Percentiles rank a stretch among this genome's conserved stretches.
Conservation (phyloP, 2,329 filamentous ascomycete genomes). For the Zasmidium citrigriseum region DNA sequence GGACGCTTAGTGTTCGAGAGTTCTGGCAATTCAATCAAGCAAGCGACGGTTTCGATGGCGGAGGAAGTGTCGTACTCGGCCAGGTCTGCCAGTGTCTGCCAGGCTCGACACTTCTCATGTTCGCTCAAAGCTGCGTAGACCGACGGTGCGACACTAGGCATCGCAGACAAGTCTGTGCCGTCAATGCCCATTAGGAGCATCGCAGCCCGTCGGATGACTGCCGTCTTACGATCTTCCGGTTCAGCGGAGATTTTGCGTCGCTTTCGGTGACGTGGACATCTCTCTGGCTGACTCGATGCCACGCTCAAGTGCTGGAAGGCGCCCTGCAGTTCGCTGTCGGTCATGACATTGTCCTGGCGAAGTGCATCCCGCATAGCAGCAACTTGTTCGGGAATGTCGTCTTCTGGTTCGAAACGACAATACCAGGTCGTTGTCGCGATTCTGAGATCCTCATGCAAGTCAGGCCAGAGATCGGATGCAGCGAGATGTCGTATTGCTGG, state of each 20-base stretch:
- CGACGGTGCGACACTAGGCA: conserved; percentile 20
- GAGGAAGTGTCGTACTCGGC: conserved; percentile 15
- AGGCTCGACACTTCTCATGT: conserved; percentile 25
- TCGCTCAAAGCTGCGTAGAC: conserved; percentile 23
- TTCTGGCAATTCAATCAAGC: conserved; percentile 41
- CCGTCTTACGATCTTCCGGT: background rate
- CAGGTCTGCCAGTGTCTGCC: conserved; percentile 27
- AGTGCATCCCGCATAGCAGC: conserved; percentile 20
- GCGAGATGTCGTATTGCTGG: conserved; percentile 15
- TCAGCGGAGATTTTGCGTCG: conserved; percentile 17
- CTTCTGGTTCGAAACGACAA: conserved; percentile 16
- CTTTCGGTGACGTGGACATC: conserved; percentile 16
- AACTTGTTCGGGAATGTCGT: conserved; percentile 18
- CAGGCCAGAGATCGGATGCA: conserved; percentile 14
- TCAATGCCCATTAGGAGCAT: conserved; percentile 23
- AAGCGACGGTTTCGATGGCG: conserved; percentile 13
- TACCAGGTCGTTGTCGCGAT: conserved; percentile 27
- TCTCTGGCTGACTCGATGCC: background rate
- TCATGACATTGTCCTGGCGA: conserved; percentile 26
- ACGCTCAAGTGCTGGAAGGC: conserved; percentile 24
- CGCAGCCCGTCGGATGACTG: background rate
- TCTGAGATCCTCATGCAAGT: conserved; percentile 28
- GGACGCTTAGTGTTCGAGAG: conserved; percentile 56
- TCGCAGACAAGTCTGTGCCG: conserved; percentile 14
- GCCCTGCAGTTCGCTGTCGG: conserved; percentile 22